These are phyloP conservation scores for Cyclanthera cordifolia DNA, from an alignment of 306 rosid genomes.

Conservation along the genomic window DNA sequence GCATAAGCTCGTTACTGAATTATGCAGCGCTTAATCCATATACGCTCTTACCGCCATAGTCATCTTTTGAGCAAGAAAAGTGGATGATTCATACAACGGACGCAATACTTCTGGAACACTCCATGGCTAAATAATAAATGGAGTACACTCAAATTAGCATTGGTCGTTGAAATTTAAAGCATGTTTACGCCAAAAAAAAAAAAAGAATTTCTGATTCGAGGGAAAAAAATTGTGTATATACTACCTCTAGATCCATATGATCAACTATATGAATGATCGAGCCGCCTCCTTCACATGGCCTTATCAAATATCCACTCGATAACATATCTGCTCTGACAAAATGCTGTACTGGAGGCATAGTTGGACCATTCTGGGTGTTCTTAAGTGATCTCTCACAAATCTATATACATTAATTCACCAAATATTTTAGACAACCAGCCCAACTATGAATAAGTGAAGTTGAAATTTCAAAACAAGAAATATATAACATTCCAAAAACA, in stretches of 20 bases:
- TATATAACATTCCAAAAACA: constrained; percentile 3
- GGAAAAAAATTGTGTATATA: not conserved
- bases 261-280: constrained; percentile 93
- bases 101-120: constrained; percentile 94
- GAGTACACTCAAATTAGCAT: constrained; percentile 13
- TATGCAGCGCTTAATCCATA: not conserved
- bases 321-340: constrained; percentile 93
- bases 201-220: not conserved
- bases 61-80: constrained; percentile 82
- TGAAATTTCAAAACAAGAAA: not conserved
- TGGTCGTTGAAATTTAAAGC: not conserved
- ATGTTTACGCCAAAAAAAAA: not conserved
- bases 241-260: constrained; percentile 87
- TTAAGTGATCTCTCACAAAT: constrained; percentile 89
- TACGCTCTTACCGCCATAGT: constrained; percentile 72
- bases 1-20: not conserved
- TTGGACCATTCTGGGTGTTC: constrained; percentile 89
- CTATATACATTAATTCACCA: constrained; percentile 24
- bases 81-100: constrained; percentile 81
- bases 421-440: not conserved
- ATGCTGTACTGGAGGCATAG: constrained; percentile 96
- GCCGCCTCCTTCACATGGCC: constrained; percentile 98
- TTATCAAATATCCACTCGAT: constrained; percentile 82
- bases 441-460: not conserved
- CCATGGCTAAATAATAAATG: constrained; percentile 54